phyloP scores from a whole-genome alignment of 2,329 filamentous ascomycete species.

The Scedosporium dehoogii region DNA sequence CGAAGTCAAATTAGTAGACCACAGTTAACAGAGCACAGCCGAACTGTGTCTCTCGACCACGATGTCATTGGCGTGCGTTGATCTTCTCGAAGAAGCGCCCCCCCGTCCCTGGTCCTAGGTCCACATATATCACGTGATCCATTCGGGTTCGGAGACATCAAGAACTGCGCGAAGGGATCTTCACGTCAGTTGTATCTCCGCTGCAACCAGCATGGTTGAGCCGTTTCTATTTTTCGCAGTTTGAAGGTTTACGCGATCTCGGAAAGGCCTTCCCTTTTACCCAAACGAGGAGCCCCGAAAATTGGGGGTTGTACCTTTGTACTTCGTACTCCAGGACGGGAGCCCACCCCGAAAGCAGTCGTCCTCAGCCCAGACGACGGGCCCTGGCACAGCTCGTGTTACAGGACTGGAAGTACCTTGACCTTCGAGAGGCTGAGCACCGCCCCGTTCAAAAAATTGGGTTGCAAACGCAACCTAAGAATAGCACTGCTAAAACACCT shows the following conservation, averaged over 20 bases:
- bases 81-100: no score
- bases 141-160: no score
- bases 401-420: not conserved
- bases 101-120: no score
- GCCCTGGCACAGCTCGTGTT: not conserved
- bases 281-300: not conserved
- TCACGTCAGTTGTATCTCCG: not conserved
- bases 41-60: no score
- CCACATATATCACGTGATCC: no score
- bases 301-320: not conserved
- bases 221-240: not conserved
- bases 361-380: not conserved
- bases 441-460: not conserved
- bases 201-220: not conserved
- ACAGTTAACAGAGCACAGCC: no score
- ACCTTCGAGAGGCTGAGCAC: not conserved
- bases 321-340: not conserved
- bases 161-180: not conserved
- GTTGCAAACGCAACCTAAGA: not conserved
- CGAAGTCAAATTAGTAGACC: no score
- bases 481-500: not conserved
- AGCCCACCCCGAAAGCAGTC: not conserved
- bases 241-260: not conserved
- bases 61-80: no score
- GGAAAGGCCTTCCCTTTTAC: not conserved